Evolutionary conservation across 2,329 filamentous ascomycete genomes (phyloP), one percentile per base, ranked within the genome.

Genomic region (Endoconidiophora polonica): DNA sequence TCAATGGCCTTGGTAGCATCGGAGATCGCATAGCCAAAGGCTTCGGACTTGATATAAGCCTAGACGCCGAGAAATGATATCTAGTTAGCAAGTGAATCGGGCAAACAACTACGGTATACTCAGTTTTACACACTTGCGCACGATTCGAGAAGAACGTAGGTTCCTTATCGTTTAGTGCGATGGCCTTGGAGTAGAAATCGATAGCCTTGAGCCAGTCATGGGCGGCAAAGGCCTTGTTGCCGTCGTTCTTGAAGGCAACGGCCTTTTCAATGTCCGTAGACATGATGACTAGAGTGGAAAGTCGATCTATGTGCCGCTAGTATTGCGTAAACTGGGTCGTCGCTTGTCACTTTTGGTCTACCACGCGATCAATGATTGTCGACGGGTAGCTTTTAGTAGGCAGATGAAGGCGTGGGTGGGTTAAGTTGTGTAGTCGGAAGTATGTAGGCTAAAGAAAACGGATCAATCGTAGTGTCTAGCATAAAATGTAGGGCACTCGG

Each of bases 21-120:
- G 48, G 80, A 73, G 58, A 96, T 83, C 22, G 91, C 88, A 68
- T 90, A 94, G 38, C 91, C 91, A 62, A 88, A 96, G 18, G 90
- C 79, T 66, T 98, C 91, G 38, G 90, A 81, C 69, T 95, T 96
- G 65, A 98, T 90, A 63, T 98, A 76, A 56, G 86, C 86, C 86
- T 94, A 59, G 23, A 55, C 56, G 37, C 20, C 39, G 33, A 33
- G 42, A 23, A 45, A 39, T 26, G 6, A 24, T 29, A 42, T 45
- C 14, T 6, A 29, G 48, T 41, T 48, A 52, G 50, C 23, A n/a
- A 49, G 22, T 26, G 45, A 38, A 9, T 14, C 9, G 18, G 20
- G 14, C 9, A 5, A 24, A 18, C 41, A 9, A 29, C 24, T 22
- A 10, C 29, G 5, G 14, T 16, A 20, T 40, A 18, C 23, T 24